phyloP scores from a whole-genome alignment of 2,329 filamentous ascomycete genomes.

The Exophiala oligosperma region DNA sequence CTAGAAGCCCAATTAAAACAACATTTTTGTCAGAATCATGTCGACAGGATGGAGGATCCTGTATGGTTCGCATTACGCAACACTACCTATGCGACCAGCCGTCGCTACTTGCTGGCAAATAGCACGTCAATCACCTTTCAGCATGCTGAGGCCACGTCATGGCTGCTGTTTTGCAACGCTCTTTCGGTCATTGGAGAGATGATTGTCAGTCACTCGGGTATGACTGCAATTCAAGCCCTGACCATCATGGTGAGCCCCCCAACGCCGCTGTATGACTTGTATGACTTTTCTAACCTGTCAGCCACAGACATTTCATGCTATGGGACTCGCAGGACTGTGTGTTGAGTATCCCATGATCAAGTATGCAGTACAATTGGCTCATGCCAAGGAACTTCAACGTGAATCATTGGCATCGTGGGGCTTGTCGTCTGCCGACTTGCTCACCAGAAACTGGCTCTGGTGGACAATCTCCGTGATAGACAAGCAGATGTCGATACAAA shows the following conservation, averaged over 20 bases:
- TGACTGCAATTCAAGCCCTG: constrained; percentile 6
- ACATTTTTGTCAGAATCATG: not conserved
- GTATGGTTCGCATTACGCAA: constrained; percentile 11
- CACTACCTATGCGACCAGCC: constrained; percentile 8
- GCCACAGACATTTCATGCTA: constrained; percentile 1
- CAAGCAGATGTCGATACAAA: constrained; percentile 6
- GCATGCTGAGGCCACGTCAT: not conserved
- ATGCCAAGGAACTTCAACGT: constrained; percentile 3
- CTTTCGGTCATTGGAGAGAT: constrained; percentile 6
- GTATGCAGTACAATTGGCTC: not conserved
- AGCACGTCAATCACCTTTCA: not conserved
- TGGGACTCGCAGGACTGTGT: not conserved
- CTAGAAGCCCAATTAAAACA: not conserved
- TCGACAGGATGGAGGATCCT: not conserved
- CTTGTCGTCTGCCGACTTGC: not conserved
- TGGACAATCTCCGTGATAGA: constrained; percentile 8
- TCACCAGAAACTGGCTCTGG: not conserved
- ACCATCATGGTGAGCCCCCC: constrained; percentile 1
- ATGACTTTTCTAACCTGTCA: not conserved
- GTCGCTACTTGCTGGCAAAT: constrained; percentile 1
- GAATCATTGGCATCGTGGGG: not conserved
- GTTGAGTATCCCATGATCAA: constrained; percentile 1
- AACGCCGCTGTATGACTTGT: too few relatives aligned
- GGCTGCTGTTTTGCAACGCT: constrained; percentile 6
- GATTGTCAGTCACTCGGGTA: not conserved